Evolutionary conservation across 192 early-diverging fungal genomes (phyloP).

Genomic region (Jimgerdemannia flammicorona): DNA sequence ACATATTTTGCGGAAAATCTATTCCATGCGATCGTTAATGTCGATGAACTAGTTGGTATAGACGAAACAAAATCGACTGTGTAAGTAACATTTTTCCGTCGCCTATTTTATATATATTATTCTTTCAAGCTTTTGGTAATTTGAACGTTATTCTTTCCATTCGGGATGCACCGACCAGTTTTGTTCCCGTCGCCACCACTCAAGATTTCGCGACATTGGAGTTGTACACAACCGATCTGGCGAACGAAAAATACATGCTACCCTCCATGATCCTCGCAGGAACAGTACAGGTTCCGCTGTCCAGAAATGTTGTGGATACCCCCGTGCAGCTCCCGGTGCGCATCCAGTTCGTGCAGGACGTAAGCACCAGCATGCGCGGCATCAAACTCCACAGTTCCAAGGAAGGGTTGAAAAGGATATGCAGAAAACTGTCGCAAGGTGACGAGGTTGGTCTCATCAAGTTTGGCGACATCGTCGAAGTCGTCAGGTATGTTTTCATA

Average conservation of each 20-base stretch:
- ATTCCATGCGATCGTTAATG: too few species aligned
- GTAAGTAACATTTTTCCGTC: too few species aligned
- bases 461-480: background rate
- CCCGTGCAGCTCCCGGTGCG: background rate
- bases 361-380: background rate
- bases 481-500: background rate
- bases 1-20: too few species aligned
- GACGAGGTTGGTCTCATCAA: background rate
- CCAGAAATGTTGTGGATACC: background rate
- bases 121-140: too few species aligned
- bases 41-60: too few species aligned
- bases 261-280: background rate
- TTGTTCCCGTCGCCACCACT: background rate
- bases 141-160: too few species aligned
- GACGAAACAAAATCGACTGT: too few species aligned
- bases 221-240: background rate
- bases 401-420: background rate
- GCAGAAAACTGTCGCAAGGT: background rate
- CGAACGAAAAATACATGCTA: background rate
- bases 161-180: background rate
- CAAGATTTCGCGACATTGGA: background rate
- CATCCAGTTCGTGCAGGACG: background rate
- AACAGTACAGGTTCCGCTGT: background rate
- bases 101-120: too few species aligned
- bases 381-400: background rate